phyloP scores from a whole-genome alignment of 2,329 filamentous ascomycete genomes.

The Penicillium sp. region DNA sequence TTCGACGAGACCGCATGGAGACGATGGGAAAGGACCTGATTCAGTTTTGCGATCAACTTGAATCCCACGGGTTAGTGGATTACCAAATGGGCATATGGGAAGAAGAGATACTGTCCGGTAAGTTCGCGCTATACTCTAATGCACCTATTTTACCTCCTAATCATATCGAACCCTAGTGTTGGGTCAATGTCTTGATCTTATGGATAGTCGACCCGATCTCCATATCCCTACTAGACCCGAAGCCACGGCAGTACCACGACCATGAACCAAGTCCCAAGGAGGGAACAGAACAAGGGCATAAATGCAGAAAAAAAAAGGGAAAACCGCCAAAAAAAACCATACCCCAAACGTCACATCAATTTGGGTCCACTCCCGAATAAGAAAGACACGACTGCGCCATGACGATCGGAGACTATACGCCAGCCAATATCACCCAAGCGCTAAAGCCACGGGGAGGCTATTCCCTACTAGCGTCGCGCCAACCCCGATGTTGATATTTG shows the following conservation, averaged over 20 bases:
- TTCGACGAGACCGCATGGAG: conserved; percentile 67
- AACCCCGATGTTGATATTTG: conserved; percentile 11
- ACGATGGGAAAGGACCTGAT: conserved; percentile 80
- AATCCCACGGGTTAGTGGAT: conserved; percentile 90
- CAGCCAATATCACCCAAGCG: background rate
- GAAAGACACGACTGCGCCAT: conserved; percentile 1
- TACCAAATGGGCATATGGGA: conserved; percentile 98
- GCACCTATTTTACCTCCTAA: background rate
- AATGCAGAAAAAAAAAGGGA: background rate
- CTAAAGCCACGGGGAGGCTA: conserved; percentile 19
- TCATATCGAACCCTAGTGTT: conserved; percentile 42
- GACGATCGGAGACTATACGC: conserved; percentile 4
- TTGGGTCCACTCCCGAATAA: background rate
- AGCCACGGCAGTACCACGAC: conserved; percentile 21
- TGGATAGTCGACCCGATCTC: conserved; percentile 41
- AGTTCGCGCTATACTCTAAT: conserved; percentile 36
- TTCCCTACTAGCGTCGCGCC: conserved; percentile 25
- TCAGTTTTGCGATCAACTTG: conserved; percentile 77
- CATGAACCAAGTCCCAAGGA: conserved; percentile 16
- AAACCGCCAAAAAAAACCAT: background rate
- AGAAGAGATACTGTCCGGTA: conserved; percentile 82
- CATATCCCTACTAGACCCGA: conserved; percentile 21
- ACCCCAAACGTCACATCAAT: background rate
- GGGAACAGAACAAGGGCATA: background rate
- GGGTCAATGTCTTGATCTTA: conserved; percentile 53